These are phyloP conservation scores for Aquilaria malaccensis DNA, from an alignment of 345 rosid genomes.

Conservation along the genomic window DNA sequence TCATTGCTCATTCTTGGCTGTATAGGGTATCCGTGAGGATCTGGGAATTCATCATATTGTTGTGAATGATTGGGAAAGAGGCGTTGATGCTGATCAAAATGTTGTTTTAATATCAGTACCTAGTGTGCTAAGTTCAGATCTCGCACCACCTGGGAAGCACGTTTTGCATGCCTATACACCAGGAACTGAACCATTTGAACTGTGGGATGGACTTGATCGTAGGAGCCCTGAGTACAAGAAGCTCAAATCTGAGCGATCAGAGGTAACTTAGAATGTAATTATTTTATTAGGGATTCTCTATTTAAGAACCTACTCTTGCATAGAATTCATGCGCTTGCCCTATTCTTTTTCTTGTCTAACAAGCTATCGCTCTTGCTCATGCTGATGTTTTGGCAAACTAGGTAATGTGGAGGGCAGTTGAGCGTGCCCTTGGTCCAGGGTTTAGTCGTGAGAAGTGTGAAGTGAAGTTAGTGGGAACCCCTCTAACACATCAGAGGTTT, in stretches of 20 bases:
- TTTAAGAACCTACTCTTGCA: background rate
- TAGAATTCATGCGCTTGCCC: background rate
- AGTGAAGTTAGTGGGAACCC: slow-evolving; percentile 85
- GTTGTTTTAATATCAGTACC: slow-evolving; percentile 87
- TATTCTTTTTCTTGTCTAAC: background rate
- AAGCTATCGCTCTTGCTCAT: too few species aligned
- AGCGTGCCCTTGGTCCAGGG: slow-evolving; percentile 70
- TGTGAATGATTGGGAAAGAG: slow-evolving; percentile 83
- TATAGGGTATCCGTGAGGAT: slow-evolving; percentile 58
- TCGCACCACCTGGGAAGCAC: slow-evolving; percentile 88
- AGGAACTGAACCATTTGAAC: slow-evolving; percentile 75
- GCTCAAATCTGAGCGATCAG: slow-evolving; percentile 78
- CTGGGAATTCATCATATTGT: slow-evolving; percentile 91
- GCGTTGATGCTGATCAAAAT: slow-evolving; percentile 92
- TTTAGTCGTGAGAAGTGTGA: slow-evolving; percentile 72
- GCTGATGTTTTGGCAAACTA: slow-evolving; percentile 12
- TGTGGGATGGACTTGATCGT: slow-evolving; percentile 84
- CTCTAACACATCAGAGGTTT: slow-evolving; percentile 77
- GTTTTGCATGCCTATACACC: slow-evolving; percentile 80
- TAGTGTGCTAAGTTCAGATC: slow-evolving; percentile 62
- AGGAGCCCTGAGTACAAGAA: slow-evolving; percentile 62
- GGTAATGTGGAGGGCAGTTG: slow-evolving; percentile 93
- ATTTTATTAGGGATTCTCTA: background rate
- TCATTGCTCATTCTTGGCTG: background rate
- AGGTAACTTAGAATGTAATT: slow-evolving; percentile 33